Percentiles rank a stretch among this genome's conserved stretches.
Conservation (phyloP, 139 green algal genomes). For the Micromonas pusilla region DNA sequence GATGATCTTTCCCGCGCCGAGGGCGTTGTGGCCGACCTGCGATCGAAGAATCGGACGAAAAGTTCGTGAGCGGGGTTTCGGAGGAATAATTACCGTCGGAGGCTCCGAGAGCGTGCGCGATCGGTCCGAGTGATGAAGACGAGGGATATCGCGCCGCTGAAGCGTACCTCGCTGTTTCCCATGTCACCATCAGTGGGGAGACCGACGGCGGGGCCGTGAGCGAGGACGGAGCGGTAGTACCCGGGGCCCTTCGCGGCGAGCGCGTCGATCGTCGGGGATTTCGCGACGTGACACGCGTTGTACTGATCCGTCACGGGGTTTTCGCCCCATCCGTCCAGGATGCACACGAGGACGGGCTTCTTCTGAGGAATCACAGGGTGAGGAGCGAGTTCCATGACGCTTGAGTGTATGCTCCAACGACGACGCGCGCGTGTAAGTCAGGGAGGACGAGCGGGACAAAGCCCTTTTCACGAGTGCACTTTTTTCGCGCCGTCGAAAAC, state of each 20-base stretch:
- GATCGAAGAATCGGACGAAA: slow-evolving; percentile 15
- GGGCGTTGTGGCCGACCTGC: slow-evolving; percentile 86
- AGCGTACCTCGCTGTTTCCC: slow-evolving; percentile 67
- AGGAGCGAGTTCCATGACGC: slow-evolving; percentile 19
- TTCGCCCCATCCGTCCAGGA: slow-evolving; percentile 72
- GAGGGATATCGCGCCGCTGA: no score
- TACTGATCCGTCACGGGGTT: slow-evolving; percentile 72
- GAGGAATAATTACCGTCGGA: neutral
- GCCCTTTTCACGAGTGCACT: no score
- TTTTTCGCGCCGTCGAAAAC: no score
- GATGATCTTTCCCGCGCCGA: slow-evolving; percentile 86
- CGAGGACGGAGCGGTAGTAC: slow-evolving; percentile 61
- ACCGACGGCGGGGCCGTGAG: slow-evolving; percentile 85
- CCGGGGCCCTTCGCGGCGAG: slow-evolving; percentile 45
- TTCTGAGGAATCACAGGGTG: slow-evolving; percentile 21
- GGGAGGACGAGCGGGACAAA: no score
- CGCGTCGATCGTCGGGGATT: slow-evolving; percentile 65
- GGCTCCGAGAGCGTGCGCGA: no score
- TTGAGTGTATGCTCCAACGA: no score
- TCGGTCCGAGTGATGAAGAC: no score
- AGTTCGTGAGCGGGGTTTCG: neutral
- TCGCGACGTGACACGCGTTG: slow-evolving; percentile 68
- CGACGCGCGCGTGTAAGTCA: no score
- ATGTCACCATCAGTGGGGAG: slow-evolving; percentile 89
- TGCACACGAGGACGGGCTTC: slow-evolving; percentile 38